Evolutionary conservation across 768 basidiomycete species (phyloP).

Genomic region (Xerocomus brunneocitrinus): DNA sequence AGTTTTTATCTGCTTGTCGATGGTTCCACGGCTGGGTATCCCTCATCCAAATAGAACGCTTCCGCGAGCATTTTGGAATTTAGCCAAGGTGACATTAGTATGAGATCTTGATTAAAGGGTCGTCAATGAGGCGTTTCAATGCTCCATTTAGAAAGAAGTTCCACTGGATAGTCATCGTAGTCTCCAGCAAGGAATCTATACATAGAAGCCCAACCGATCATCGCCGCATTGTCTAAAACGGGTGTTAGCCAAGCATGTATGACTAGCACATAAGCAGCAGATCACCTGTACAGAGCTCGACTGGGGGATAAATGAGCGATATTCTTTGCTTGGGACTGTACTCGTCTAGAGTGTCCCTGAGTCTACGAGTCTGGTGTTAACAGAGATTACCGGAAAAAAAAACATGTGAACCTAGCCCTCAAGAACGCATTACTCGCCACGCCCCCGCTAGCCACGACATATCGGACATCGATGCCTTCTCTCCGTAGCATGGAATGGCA

Average conservation of each 20-base stretch:
- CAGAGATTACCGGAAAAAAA: not conserved
- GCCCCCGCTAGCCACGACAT: conserved; percentile 85
- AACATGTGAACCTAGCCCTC: conserved; percentile 49
- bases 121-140: conserved; percentile 42
- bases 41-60: too few relatives aligned
- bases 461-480: conserved; percentile 41
- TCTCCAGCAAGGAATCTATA: conserved; percentile 64
- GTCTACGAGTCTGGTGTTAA: conserved; percentile 23
- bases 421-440: conserved; percentile 85
- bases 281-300: conserved; percentile 75
- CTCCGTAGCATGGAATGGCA: conserved; percentile 40
- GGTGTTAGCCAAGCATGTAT: not conserved
- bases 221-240: conserved; percentile 83
- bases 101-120: not conserved
- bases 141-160: conserved; percentile 70
- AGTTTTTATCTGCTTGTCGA: too few relatives aligned
- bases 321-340: conserved; percentile 34
- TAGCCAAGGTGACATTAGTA: too few relatives aligned
- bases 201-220: conserved; percentile 94
- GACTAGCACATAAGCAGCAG: not conserved
- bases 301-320: conserved; percentile 68
- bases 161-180: conserved; percentile 57
- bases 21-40: too few relatives aligned
- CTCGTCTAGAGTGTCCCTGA: conserved; percentile 27
- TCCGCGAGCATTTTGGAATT: too few relatives aligned